Percentiles rank a stretch among this genome's conserved stretches.
These are phyloP conservation scores for Colletotrichum shisoi DNA, from an alignment of 2,329 filamentous ascomycete species.

Conservation along the genomic window DNA sequence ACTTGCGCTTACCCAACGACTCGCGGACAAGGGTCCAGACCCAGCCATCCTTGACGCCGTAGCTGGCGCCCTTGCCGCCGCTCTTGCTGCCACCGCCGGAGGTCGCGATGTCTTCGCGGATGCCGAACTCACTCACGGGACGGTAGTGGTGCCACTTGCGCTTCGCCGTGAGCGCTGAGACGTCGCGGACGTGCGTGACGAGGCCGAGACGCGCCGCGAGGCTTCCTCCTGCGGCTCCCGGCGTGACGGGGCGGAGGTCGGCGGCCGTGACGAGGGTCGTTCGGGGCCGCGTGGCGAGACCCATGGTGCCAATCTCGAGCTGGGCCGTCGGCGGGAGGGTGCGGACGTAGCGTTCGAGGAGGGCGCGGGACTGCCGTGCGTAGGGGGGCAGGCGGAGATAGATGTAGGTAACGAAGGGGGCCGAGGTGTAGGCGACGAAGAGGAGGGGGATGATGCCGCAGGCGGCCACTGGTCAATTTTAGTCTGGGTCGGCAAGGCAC, in stretches of 20 bases:
- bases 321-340: conserved; percentile 55
- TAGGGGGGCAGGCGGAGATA: conserved; percentile 72
- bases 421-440: conserved; percentile 69
- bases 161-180: conserved; percentile 46
- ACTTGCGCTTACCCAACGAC: conserved; percentile 44
- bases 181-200: conserved; percentile 53
- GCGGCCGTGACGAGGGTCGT: conserved; percentile 54
- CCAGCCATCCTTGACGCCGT: conserved; percentile 50
- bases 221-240: conserved; percentile 20
- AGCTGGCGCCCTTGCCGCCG: conserved; percentile 41
- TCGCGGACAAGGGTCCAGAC: conserved; percentile 53
- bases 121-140: conserved; percentile 51
- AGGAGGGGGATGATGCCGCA: conserved; percentile 71
- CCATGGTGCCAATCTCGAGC: conserved; percentile 65
- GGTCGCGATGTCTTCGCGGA: conserved; percentile 44
- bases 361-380: conserved; percentile 67
- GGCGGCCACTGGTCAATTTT: conserved; percentile 58
- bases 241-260: conserved; percentile 46
- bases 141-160: conserved; percentile 54
- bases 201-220: conserved; percentile 49
- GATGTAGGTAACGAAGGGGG: conserved; percentile 76
- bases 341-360: conserved; percentile 62
- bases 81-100: conserved; percentile 45
- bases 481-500: conserved; percentile 10
- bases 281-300: conserved; percentile 62